Percentiles rank a stretch among this genome's conserved stretches.
Evolutionary conservation across 1,139 yeast genomes (phyloP).

Genomic region (Zygosaccharomyces pseudobailii): DNA sequence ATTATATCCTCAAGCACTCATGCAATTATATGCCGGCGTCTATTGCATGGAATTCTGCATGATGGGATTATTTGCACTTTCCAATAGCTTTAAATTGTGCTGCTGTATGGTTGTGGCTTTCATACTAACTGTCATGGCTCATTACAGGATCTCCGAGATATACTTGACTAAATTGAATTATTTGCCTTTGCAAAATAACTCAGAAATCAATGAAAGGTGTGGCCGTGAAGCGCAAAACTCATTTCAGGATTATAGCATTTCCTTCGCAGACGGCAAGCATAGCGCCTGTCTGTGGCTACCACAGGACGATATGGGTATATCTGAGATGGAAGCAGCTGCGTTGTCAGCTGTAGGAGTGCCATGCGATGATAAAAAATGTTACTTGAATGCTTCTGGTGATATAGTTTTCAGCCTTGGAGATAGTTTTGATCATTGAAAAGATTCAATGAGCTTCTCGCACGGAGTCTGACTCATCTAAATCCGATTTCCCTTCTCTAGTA

Average conservation of each 20-base stretch:
- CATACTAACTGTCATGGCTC: slow-evolving; percentile 38
- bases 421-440: not conserved
- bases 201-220: not conserved
- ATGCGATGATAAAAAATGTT: not conserved
- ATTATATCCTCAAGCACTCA: slow-evolving; percentile 66
- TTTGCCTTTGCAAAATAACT: slow-evolving; percentile 3
- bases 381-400: slow-evolving; percentile 3
- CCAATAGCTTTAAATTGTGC: slow-evolving; percentile 40
- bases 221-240: not conserved
- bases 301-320: slow-evolving; percentile 32
- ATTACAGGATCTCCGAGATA: slow-evolving; percentile 36
- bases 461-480: slow-evolving; percentile 8
- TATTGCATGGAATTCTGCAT: slow-evolving; percentile 76
- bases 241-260: slow-evolving; percentile 5
- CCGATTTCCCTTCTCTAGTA: slow-evolving; percentile 45
- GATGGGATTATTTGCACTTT: slow-evolving; percentile 66
- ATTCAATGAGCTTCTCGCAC: slow-evolving; percentile 3
- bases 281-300: slow-evolving; percentile 37
- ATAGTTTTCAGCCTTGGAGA: not conserved
- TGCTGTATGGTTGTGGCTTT: slow-evolving; percentile 43
- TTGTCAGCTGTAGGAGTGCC: slow-evolving; percentile 17
- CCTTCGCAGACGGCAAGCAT: slow-evolving; percentile 10
- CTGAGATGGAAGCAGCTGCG: slow-evolving; percentile 24
- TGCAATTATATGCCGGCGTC: slow-evolving; percentile 72
- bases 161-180: slow-evolving; percentile 5